Evolutionary conservation across 169 alveolate genomes (phyloP).

Genomic region (Eimeria nieschulzi): DNA sequence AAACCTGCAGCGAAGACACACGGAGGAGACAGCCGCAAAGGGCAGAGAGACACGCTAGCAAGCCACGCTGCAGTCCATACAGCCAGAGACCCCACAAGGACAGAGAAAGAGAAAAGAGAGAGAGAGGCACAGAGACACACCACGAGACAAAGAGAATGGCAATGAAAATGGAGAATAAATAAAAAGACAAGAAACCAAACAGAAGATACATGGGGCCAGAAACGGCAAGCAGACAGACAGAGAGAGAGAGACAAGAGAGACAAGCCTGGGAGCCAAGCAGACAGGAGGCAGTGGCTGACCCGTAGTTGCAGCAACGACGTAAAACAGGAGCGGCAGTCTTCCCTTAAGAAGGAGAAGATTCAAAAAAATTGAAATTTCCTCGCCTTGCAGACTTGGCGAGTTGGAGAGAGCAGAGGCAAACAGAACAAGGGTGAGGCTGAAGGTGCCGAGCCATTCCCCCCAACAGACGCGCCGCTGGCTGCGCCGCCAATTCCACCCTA

Average conservation of each 20-base stretch:
- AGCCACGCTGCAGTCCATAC: no score
- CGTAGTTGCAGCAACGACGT: neutral
- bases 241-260: slow-evolving; percentile 2
- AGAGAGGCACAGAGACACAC: neutral
- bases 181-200: neutral
- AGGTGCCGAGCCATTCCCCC: neutral
- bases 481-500: neutral
- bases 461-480: neutral
- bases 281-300: neutral
- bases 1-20: neutral
- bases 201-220: neutral
- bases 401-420: neutral
- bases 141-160: no score
- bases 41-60: neutral
- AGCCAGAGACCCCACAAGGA: neutral
- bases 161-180: no score
- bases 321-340: neutral
- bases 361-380: neutral
- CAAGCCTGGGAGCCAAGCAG: neutral
- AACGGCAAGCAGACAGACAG: neutral
- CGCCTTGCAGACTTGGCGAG: neutral
- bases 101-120: neutral
- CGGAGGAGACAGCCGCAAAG: neutral
- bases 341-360: slow-evolving; percentile 1
- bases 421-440: neutral